Conservation (phyloP, 352 stramenopile species). For the Globisporangium lucens region DNA sequence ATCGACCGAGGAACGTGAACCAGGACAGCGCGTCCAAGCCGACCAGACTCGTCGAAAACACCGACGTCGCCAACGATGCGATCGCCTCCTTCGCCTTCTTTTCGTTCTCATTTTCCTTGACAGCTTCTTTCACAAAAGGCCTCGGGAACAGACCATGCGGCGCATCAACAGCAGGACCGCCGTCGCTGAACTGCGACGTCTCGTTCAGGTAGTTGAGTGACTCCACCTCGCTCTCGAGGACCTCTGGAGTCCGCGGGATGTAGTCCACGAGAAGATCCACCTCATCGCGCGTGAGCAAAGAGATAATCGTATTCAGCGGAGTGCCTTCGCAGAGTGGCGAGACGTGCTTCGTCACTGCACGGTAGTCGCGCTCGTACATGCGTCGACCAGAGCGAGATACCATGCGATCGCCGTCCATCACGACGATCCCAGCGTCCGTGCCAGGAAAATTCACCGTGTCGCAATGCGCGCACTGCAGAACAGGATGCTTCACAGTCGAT, state of each 20-base stretch:
- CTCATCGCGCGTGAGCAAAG: conserved; percentile 32
- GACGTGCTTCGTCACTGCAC: conserved; percentile 74
- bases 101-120: conserved; percentile 2
- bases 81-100: conserved; percentile 6
- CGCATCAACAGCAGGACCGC: conserved; percentile 37
- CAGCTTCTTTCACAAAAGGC: conserved; percentile 20
- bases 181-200: conserved; percentile 24
- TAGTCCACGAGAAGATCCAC: conserved; percentile 53
- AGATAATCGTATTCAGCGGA: conserved; percentile 47
- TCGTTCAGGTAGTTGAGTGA: conserved; percentile 55
- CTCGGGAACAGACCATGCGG: conserved; percentile 58
- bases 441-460: conserved; percentile 78
- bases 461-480: conserved; percentile 72
- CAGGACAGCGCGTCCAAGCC: conserved; percentile 32
- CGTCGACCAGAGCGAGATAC: conserved; percentile 57
- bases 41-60: conserved; percentile 11
- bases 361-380: conserved; percentile 81
- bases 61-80: not conserved
- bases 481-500: conserved; percentile 46
- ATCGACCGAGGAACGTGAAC: conserved; percentile 72
- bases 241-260: conserved; percentile 45
- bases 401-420: conserved; percentile 69
- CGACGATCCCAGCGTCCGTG: conserved; percentile 70
- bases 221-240: conserved; percentile 67
- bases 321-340: conserved; percentile 73